phyloP scores from a whole-genome alignment of 768 basidiomycete species.

The Daedaleopsis nitida region DNA sequence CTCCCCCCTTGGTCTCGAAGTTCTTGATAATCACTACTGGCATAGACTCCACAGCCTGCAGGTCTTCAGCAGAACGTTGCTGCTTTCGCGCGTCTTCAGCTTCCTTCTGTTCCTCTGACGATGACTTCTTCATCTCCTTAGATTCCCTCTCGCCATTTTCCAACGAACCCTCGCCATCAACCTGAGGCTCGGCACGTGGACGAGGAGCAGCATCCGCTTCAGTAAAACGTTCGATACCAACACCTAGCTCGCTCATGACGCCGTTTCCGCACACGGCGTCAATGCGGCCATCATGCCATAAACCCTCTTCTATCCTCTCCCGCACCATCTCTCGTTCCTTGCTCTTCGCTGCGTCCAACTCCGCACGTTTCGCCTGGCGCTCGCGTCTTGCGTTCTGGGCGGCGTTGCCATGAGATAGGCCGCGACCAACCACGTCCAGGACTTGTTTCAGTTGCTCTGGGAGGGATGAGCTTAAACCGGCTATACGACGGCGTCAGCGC shows the following conservation, averaged over 20 bases:
- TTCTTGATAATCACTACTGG: conserved; percentile 89
- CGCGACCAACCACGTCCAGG: conserved; percentile 73
- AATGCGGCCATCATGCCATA: conserved; percentile 85
- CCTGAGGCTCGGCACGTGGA: background rate
- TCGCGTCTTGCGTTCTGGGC: conserved; percentile 49
- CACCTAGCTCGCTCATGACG: conserved; percentile 80
- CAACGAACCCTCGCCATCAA: background rate
- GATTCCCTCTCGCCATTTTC: too few relatives aligned
- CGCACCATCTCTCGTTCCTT: conserved; percentile 42
- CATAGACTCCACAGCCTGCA: conserved; percentile 58
- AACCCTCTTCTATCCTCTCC: conserved; percentile 58
- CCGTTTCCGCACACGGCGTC: conserved; percentile 88
- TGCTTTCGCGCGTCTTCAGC: conserved; percentile 36
- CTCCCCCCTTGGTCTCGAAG: conserved; percentile 61
- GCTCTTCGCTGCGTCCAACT: conserved; percentile 37
- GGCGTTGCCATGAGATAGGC: conserved; percentile 64
- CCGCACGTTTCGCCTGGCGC: conserved; percentile 37
- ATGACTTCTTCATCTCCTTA: conserved; percentile 20
- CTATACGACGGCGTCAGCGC: conserved; percentile 38
- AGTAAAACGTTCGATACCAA: conserved; percentile 69
- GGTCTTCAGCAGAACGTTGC: conserved; percentile 40
- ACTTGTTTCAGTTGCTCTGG: conserved; percentile 84
- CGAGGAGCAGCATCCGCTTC: conserved; percentile 34
- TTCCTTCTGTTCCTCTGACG: conserved; percentile 31
- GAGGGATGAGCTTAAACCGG: conserved; percentile 79